Percentiles rank a stretch among this genome's conserved stretches.
These are phyloP conservation scores for Periglandula ipomoeae DNA, from an alignment of 2,329 filamentous ascomycete genomes.

Conservation along the genomic window DNA sequence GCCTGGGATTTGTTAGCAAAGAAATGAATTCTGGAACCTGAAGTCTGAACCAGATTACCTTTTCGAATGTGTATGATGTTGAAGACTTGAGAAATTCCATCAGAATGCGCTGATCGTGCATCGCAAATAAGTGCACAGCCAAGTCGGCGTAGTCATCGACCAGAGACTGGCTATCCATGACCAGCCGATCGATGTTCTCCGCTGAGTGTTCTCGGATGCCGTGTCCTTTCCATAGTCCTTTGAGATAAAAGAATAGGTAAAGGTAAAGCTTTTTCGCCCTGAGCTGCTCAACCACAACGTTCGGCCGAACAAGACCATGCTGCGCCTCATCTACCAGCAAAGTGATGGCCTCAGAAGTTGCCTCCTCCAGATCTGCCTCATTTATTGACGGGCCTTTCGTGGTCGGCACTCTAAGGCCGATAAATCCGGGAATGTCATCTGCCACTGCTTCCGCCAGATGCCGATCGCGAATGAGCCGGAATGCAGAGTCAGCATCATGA, in stretches of 20 bases:
- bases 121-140: constrained; percentile 76
- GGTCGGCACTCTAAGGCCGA: constrained; percentile 74
- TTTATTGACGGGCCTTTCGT: constrained; percentile 58
- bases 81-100: constrained; percentile 83
- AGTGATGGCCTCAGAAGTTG: constrained; percentile 74
- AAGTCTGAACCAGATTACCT: constrained; percentile 29
- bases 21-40: not conserved
- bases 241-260: constrained; percentile 89
- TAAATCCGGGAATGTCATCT: constrained; percentile 84
- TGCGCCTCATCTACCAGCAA: constrained; percentile 86
- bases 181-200: constrained; percentile 46
- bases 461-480: constrained; percentile 76
- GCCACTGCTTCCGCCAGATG: constrained; percentile 83
- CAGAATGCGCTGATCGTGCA: constrained; percentile 68
- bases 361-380: constrained; percentile 63
- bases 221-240: constrained; percentile 73
- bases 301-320: constrained; percentile 73
- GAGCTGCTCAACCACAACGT: constrained; percentile 71
- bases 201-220: constrained; percentile 45
- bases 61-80: constrained; percentile 81
- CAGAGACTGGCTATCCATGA: constrained; percentile 54
- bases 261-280: constrained; percentile 55
- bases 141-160: constrained; percentile 84
- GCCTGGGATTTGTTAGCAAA: constrained; percentile 33
- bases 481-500: constrained; percentile 84